A percentile compares a stretch with the other conserved stretches of the same genome.
These are phyloP conservation scores for Lasiosphaeria ovina DNA, from an alignment of 495 filamentous ascomycete species.

Conservation along the genomic window DNA sequence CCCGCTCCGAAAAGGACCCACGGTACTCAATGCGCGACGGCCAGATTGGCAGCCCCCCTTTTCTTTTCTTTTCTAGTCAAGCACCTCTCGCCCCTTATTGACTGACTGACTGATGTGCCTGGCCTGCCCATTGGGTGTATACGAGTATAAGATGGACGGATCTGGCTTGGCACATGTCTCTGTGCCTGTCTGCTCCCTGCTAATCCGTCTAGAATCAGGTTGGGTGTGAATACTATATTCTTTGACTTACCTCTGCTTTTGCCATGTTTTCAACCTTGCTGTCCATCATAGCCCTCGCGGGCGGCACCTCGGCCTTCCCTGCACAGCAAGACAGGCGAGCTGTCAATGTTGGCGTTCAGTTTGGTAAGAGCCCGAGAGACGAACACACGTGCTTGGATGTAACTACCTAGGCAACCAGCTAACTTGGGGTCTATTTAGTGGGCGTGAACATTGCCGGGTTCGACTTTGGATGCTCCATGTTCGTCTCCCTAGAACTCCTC, in stretches of 20 bases:
- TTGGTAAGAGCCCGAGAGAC: neutral
- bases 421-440: conserved; percentile 5
- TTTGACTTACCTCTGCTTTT: neutral
- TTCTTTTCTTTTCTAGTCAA: too few species aligned
- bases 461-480: conserved; percentile 50
- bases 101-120: neutral
- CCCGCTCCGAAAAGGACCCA: neutral
- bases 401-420: neutral
- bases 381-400: neutral
- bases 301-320: neutral
- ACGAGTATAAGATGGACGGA: neutral
- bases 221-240: neutral
- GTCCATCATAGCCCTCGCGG: neutral
- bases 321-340: neutral
- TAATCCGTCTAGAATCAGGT: neutral
- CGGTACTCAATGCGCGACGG: neutral
- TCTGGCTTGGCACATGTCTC: neutral
- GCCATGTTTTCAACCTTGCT: neutral
- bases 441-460: conserved; percentile 44
- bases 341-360: conserved; percentile 5
- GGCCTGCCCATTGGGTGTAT: neutral
- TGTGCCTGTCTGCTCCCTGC: neutral
- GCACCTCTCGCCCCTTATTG: neutral
- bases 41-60: neutral
- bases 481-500: neutral